Base-by-base conservation (phyloP, 2,329 filamentous ascomycete genomes). In the Ophiostoma australiae region DNA sequence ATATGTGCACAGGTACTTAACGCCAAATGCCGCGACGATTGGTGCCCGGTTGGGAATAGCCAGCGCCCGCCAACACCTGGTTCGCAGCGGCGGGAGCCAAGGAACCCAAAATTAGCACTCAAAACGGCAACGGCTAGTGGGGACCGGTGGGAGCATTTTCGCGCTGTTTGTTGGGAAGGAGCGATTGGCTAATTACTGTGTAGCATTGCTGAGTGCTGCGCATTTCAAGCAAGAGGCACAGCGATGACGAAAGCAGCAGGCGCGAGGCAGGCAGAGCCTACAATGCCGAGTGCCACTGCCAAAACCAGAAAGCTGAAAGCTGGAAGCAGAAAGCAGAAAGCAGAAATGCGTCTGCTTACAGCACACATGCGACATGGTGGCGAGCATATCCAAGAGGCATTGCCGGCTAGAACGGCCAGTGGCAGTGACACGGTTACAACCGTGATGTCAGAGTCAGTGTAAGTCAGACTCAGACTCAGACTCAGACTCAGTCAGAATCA, bases 161-260 rank as follows among this genome's bases (percentile, higher is more conserved):
- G 39, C 39, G 39, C 8, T 41, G 13, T 41, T 41, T 15, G n/a
- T 52, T 52, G 48, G 52, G 52, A 58, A 27, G 23, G 52, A 27
- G 52, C 52, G 15, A 58, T 58, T 58, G 52, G 52, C 52, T 58
- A n/a, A n/a, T n/a, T n/a, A 8, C 27, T 31, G 27, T 31, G 27
- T 31, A 31, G 52, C 52, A 58, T 48, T 48, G 52, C 52, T 58
- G 1, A 6, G 6, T 58, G 52, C 52, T 58, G 52, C 52, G 52
- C 52, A 58, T 11, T 58, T 15, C 52, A 27, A 58, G 52, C 20
- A 58, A 48, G 52, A 58, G 52, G 52, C 52, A 58, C 52, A 58
- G 52, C 52, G 52, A 58, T 58, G 52, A 58, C 52, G 52, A 58
- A 52, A 58, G 52, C 52, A 58, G 52, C 23, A 31, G 52, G 11